Evolutionary conservation across 176 grass and related monocot species (phyloP).

Genomic region (Lolium rigidum): DNA sequence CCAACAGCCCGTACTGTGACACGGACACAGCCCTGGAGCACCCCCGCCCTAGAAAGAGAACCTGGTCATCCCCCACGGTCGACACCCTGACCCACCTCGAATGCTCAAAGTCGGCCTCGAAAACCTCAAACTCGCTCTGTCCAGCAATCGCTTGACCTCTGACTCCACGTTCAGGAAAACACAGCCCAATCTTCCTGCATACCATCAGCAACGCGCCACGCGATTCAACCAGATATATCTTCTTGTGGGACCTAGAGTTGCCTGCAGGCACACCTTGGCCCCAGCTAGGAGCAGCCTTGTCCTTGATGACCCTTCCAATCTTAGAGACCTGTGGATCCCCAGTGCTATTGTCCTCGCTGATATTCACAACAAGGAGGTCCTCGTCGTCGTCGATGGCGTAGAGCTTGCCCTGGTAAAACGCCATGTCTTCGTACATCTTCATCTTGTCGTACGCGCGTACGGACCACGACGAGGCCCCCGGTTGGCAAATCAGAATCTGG

Average conservation of each 20-base stretch:
- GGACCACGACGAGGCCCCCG: not conserved
- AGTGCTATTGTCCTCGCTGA: not conserved
- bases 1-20: not conserved
- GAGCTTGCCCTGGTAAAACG: not conserved
- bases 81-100: not conserved
- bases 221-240: constrained; percentile 14
- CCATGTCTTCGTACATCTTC: not conserved
- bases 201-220: not conserved
- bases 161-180: not conserved
- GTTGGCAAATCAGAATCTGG: not conserved
- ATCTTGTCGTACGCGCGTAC: not conserved
- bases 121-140: not conserved
- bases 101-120: constrained; percentile 2
- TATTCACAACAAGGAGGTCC: not conserved
- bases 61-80: not conserved
- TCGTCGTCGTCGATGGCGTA: not conserved
- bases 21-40: not conserved
- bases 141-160: not conserved
- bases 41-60: not conserved
- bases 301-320: not conserved
- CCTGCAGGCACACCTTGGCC: not conserved
- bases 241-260: not conserved
- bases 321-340: constrained; percentile 10
- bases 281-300: not conserved
- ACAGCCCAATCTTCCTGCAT: not conserved